These are phyloP conservation scores for Oleoguttula mirabilis DNA, from an alignment of 495 filamentous ascomycete species.

Conservation along the genomic window DNA sequence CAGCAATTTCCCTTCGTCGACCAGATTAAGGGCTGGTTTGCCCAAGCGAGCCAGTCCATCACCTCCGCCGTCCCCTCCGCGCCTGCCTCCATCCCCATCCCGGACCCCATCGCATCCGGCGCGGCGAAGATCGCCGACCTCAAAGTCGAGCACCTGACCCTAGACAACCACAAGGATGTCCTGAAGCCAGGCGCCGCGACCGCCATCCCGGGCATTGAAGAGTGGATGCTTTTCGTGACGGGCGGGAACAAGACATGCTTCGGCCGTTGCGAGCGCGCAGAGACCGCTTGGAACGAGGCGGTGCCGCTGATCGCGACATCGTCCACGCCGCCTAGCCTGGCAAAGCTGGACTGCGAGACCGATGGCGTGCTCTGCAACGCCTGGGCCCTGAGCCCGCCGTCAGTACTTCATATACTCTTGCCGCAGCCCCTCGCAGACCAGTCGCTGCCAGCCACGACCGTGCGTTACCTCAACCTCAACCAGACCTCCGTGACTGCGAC, in stretches of 20 bases:
- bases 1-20: constrained; percentile 61
- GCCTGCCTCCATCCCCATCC: constrained; percentile 36
- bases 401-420: constrained; percentile 61
- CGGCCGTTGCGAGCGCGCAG: constrained; percentile 43
- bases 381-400: constrained; percentile 62
- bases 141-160: constrained; percentile 47
- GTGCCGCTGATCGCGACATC: constrained; percentile 53
- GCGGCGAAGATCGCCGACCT: constrained; percentile 42
- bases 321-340: constrained; percentile 58
- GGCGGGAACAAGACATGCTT: constrained; percentile 85
- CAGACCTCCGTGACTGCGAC: constrained; percentile 25
- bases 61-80: constrained; percentile 44
- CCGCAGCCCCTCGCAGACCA: constrained; percentile 43
- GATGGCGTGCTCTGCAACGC: constrained; percentile 68
- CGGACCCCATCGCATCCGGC: constrained; percentile 38
- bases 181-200: constrained; percentile 48
- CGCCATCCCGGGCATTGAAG: constrained; percentile 44
- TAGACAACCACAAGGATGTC: constrained; percentile 60
- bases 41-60: constrained; percentile 48
- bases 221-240: constrained; percentile 71
- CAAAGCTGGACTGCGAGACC: constrained; percentile 63
- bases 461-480: constrained; percentile 29
- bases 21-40: constrained; percentile 52
- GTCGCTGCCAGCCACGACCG: constrained; percentile 28
- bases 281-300: constrained; percentile 53